Evolutionary conservation across 208 protist species (phyloP).

Genomic region (Leishmania aethiopica): DNA sequence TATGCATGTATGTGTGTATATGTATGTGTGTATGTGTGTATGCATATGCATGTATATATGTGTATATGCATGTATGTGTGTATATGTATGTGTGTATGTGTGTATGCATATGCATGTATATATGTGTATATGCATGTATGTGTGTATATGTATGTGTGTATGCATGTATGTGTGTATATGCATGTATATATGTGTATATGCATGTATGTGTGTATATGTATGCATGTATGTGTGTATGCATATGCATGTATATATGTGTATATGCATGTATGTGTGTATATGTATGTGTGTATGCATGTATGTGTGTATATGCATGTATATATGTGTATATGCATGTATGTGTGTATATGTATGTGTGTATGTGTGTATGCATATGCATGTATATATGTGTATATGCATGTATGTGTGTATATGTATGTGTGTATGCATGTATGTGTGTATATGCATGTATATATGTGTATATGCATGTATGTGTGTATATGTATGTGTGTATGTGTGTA

Average conservation of each 20-base stretch:
- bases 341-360: no score
- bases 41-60: neutral
- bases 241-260: neutral
- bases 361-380: neutral
- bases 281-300: neutral
- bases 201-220: no score
- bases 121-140: neutral
- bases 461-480: no score
- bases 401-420: neutral
- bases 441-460: neutral
- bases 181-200: neutral
- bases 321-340: neutral
- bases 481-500: neutral
- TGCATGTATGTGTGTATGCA: neutral
- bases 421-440: neutral
- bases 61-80: no score
- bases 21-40: neutral
- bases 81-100: no score
- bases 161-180: neutral
- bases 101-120: neutral
- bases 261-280: neutral
- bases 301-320: neutral
- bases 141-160: neutral
- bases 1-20: neutral
- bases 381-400: neutral